Evolutionary conservation across 768 basidiomycete genomes (phyloP), one percentile per base, ranked within the genome.

Genomic region (Pisolithus sp.): DNA sequence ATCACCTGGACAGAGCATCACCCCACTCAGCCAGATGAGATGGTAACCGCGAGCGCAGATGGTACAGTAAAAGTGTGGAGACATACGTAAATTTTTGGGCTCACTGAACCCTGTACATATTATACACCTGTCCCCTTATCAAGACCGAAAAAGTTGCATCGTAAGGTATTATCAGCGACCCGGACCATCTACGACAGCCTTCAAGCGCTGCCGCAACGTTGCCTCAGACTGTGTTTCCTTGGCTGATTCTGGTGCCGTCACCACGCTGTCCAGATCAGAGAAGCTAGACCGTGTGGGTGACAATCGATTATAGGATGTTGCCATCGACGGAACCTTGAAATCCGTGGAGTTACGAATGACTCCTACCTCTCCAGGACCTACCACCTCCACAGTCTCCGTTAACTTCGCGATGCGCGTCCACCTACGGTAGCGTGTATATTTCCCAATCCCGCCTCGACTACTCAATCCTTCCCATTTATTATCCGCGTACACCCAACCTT

Each of bases 1-100:
- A 83, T 96, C 46, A 90, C 89, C 10, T 96, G 93, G 91, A 83
- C 89, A 2, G 92, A 94, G 69, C 82, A 92, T 59, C 89, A 94
- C 68, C 93, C 91, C 7, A 78, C 73, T 20, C 86, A 92, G 50
- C 75, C 80, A 6, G 81, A 81, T 17, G 92, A 96, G 66, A 79
- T 96, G 79, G 69, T 93, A 41, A 94, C 93, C 3, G 84, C 92
- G 1, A 90, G 92, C 60, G 86, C 89, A 18, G 94, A 97, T 65
- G 93, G 94, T 17, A 86, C 85, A 7, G 86, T 87, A 51, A 95
- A 93, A 67, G 82, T 97, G 15, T 97, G 94, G 94, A 74, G 78
- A 58, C 70, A 79, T 56, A 70, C 78, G 37, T 64, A 44, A 46
- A 4, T 30, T 24, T 39, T 26, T 65, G 31, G 44, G 34, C 34